These are phyloP conservation scores for Hyaloscypha hepaticicola DNA, from an alignment of 495 filamentous ascomycete genomes.

Conservation along the genomic window DNA sequence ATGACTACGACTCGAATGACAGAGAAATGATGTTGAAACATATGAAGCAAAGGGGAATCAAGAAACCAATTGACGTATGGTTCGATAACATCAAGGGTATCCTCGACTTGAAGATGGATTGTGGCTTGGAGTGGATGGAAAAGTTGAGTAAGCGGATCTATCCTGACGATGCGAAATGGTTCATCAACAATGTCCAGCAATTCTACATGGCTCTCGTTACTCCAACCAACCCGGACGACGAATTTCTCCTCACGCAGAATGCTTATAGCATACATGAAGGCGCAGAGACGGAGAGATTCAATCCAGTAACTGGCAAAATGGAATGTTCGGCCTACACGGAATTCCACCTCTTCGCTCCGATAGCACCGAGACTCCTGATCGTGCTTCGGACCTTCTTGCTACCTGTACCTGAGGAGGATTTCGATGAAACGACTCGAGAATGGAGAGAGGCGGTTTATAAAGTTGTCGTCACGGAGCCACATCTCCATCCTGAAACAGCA, in stretches of 20 bases:
- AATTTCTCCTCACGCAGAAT: constrained; percentile 52
- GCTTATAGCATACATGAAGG: constrained; percentile 49
- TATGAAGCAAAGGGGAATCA: constrained; percentile 45
- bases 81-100: constrained; percentile 48
- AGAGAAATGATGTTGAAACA: constrained; percentile 38
- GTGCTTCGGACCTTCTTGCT: constrained; percentile 39
- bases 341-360: constrained; percentile 46
- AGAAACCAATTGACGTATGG: constrained; percentile 52
- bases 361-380: constrained; percentile 52
- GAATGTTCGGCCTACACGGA: constrained; percentile 31
- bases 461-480: too few species aligned
- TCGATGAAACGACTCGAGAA: too few species aligned
- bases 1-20: constrained; percentile 43
- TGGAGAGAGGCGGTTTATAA: too few species aligned
- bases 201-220: constrained; percentile 49
- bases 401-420: constrained; percentile 35
- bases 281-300: constrained; percentile 30
- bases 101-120: constrained; percentile 47
- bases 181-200: constrained; percentile 36
- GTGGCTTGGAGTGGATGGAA: constrained; percentile 35
- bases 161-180: constrained; percentile 43
- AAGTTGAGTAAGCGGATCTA: constrained; percentile 40
- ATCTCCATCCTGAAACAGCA: too few species aligned
- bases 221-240: constrained; percentile 37
- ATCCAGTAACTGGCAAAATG: constrained; percentile 17